Conservation (phyloP, 345 rosid species). For the Moricandia moricandioides region DNA sequence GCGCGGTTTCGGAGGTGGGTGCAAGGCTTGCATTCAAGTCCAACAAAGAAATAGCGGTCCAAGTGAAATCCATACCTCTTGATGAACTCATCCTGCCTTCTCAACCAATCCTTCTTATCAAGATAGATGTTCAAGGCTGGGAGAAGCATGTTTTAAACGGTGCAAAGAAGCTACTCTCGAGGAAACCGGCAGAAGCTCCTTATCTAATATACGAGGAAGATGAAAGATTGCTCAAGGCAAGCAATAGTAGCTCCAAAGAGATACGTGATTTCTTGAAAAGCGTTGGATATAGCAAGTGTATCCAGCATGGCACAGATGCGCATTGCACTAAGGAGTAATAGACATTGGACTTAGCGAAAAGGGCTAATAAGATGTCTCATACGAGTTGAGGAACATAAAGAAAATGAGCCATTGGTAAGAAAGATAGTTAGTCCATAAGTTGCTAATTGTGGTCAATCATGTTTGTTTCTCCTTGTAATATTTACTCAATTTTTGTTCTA, state of each 20-base stretch:
- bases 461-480: slow-evolving; percentile 17
- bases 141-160: slow-evolving; percentile 91
- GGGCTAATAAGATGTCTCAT: background rate
- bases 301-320: slow-evolving; percentile 82
- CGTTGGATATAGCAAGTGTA: background rate
- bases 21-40: slow-evolving; percentile 95
- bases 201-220: slow-evolving; percentile 93
- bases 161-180: slow-evolving; percentile 64
- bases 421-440: background rate
- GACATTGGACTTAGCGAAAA: background rate
- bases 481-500: slow-evolving; percentile 9
- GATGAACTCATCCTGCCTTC: slow-evolving; percentile 67
- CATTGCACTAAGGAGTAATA: slow-evolving; percentile 30
- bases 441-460: slow-evolving; percentile 3
- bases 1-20: slow-evolving; percentile 86
- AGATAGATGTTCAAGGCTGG: slow-evolving; percentile 98
- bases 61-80: slow-evolving; percentile 80
- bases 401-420: background rate
- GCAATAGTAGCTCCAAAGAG: slow-evolving; percentile 63
- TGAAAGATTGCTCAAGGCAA: slow-evolving; percentile 77
- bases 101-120: slow-evolving; percentile 60
- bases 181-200: slow-evolving; percentile 76
- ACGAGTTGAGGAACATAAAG: slow-evolving; percentile 1
- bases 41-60: slow-evolving; percentile 83
- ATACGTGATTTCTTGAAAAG: background rate